Evolutionary conservation across 306 rosid genomes (phyloP).

Genomic region (Casuarina equisetifolia): DNA sequence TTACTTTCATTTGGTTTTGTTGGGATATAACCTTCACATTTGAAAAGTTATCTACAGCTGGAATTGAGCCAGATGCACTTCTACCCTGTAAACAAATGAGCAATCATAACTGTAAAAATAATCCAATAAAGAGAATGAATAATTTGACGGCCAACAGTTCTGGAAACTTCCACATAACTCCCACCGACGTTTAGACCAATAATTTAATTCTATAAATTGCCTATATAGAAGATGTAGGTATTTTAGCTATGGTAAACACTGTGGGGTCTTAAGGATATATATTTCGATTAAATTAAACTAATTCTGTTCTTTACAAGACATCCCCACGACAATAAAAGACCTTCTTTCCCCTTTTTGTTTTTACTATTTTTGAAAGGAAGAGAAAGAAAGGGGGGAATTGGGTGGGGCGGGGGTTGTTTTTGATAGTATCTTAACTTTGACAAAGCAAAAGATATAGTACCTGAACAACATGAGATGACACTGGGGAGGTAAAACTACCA

Average conservation of each 20-base stretch:
- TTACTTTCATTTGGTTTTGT: conserved; percentile 49
- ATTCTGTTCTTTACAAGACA: conserved; percentile 4
- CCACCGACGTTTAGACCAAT: not conserved
- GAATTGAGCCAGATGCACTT: conserved; percentile 44
- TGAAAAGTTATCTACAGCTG: conserved; percentile 44
- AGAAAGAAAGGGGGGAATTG: too few relatives aligned
- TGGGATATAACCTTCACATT: conserved; percentile 52
- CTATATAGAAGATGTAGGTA: not conserved
- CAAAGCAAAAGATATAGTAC: conserved; percentile 34
- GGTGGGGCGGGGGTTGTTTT: not conserved
- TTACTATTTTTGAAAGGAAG: too few relatives aligned
- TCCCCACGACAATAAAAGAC: not conserved
- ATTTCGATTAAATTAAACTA: not conserved
- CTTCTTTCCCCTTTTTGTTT: too few relatives aligned
- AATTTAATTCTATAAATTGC: not conserved
- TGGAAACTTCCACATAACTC: not conserved
- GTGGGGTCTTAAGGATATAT: not conserved
- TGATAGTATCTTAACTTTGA: not conserved
- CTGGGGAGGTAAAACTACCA: conserved; percentile 44
- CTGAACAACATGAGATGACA: conserved; percentile 60
- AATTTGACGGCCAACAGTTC: not conserved
- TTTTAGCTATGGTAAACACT: not conserved
- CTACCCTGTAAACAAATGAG: conserved; percentile 46
- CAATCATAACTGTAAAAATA: not conserved
- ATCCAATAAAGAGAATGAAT: not conserved